Percentiles rank a stretch among this genome's conserved stretches.
Evolutionary conservation across 345 rosid genomes (phyloP).

Genomic region (Dipteronia dyeriana): DNA sequence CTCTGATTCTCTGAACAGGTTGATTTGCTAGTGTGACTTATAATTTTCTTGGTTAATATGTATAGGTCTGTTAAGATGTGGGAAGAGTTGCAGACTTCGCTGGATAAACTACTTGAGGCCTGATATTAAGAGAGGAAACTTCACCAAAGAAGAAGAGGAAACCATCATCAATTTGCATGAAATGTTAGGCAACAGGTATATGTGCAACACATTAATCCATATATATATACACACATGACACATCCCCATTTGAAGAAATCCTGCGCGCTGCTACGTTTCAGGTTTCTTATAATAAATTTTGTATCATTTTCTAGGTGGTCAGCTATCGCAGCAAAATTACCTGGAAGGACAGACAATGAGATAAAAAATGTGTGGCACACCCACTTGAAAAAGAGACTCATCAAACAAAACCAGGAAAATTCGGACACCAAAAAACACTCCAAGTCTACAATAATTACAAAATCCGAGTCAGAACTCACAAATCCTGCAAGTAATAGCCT

Average conservation of each 20-base stretch:
- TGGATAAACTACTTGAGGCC: conserved; percentile 81
- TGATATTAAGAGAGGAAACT: conserved; percentile 82
- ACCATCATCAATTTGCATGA: conserved; percentile 65
- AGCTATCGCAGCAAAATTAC: conserved; percentile 72
- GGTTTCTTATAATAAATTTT: not conserved
- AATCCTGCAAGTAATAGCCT: not conserved
- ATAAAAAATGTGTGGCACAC: conserved; percentile 95
- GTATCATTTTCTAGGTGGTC: conserved; percentile 63
- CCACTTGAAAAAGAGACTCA: conserved; percentile 74
- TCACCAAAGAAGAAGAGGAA: conserved; percentile 77
- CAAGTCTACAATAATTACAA: not conserved
- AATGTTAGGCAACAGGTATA: conserved; percentile 74
- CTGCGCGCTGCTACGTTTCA: no score
- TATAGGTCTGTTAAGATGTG: conserved; percentile 73
- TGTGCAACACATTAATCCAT: not conserved
- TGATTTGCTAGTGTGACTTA: not conserved
- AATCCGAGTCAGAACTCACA: not conserved
- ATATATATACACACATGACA: no score
- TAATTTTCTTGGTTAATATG: not conserved
- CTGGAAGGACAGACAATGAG: conserved; percentile 93
- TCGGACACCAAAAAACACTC: conserved; percentile 24
- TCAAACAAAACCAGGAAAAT: conserved; percentile 37
- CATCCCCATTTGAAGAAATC: not conserved
- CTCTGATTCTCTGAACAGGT: no score
- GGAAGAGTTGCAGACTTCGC: conserved; percentile 78